phyloP scores from a whole-genome alignment of 2,329 filamentous ascomycete genomes.

The Acarospora socialis region DNA sequence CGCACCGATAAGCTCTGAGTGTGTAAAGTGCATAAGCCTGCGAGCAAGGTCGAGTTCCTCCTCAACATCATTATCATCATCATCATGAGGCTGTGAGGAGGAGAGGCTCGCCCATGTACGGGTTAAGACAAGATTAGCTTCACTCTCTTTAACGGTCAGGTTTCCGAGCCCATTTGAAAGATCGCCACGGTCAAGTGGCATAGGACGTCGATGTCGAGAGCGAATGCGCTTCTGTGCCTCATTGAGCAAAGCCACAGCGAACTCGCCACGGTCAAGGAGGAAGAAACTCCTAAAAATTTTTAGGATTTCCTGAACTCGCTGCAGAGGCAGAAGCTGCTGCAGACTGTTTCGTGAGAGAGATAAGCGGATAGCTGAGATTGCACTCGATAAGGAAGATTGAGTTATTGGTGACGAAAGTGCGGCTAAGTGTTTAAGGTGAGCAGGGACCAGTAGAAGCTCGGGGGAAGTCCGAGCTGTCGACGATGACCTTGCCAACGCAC shows the following conservation, averaged over 20 bases:
- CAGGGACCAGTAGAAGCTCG: slow-evolving; percentile 20
- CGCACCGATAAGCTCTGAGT: slow-evolving; percentile 59
- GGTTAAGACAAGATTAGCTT: slow-evolving; percentile 61
- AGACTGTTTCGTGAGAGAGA: slow-evolving; percentile 74
- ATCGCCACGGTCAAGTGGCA: slow-evolving; percentile 35
- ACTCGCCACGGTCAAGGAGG: slow-evolving; percentile 75
- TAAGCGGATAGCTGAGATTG: slow-evolving; percentile 61
- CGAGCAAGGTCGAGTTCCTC: slow-evolving; percentile 73
- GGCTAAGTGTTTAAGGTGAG: slow-evolving; percentile 16
- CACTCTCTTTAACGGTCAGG: slow-evolving; percentile 68
- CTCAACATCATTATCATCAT: slow-evolving; percentile 59
- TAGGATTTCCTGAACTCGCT: slow-evolving; percentile 62
- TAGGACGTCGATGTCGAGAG: slow-evolving; percentile 54
- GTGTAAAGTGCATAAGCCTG: too few relatives aligned
- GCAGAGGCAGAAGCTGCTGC: slow-evolving; percentile 64
- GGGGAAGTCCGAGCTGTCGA: slow-evolving; percentile 19
- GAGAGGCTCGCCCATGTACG: slow-evolving; percentile 68
- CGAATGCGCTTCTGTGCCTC: slow-evolving; percentile 70
- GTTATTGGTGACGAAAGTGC: slow-evolving; percentile 27
- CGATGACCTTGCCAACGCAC: slow-evolving; percentile 20
- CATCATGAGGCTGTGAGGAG: slow-evolving; percentile 53
- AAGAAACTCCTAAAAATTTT: slow-evolving; percentile 74
- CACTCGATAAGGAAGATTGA: slow-evolving; percentile 51
- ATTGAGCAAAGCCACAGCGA: slow-evolving; percentile 70
- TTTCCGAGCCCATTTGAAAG: slow-evolving; percentile 41